Base-by-base conservation (phyloP, 495 filamentous ascomycete genomes). In the Daldinia loculata region DNA sequence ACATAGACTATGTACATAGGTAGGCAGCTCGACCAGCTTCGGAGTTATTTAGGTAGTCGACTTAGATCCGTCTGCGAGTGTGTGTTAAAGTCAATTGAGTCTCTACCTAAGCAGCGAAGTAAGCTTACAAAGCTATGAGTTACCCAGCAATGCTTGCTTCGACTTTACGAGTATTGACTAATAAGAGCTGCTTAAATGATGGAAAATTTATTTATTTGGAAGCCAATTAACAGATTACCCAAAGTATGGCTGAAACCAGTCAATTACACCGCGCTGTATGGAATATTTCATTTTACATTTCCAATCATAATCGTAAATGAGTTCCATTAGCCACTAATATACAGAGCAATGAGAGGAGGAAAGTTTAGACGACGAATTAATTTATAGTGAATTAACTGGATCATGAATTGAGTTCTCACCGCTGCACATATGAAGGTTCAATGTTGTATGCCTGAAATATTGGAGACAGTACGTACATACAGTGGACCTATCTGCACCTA, bases 21-120 rank as follows among this genome's bases (percentile, higher is more conserved):
- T 45, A 45, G 12, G 50, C 43, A 45, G 41, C 53, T 55, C 56
- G 38, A 61, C 52, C 38, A 30, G 36, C 52, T 64, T 48, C 17
- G 38, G 53, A 50, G 51, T 56, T 56, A 24, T 17, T 38, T 53
- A 24, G 11, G 41, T 45, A 45, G n/a, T 7, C 17, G 41, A 8
- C 41, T 45, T 45, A 45, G 41, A 45, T 45, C 41, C 17, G 17
- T 22, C n/a, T 19, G 17, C 7, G 6, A 45, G 41, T 45, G 41
- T 19, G 39, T n/a, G n/a, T 17, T 17, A 48, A 48, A 48, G 19
- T 48, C 9, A 5, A 14, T 48, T 24, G 43, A 48, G 19, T 39
- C 36, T 39, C 12, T 26, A 26, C 24, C 0, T 12, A n/a, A 39
- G 38, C 38, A 41, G 15, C n/a, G 6, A 41, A 41, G 19, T 24